These are phyloP conservation scores for Vinca major DNA, from an alignment of 305 asterid species.

Conservation along the genomic window DNA sequence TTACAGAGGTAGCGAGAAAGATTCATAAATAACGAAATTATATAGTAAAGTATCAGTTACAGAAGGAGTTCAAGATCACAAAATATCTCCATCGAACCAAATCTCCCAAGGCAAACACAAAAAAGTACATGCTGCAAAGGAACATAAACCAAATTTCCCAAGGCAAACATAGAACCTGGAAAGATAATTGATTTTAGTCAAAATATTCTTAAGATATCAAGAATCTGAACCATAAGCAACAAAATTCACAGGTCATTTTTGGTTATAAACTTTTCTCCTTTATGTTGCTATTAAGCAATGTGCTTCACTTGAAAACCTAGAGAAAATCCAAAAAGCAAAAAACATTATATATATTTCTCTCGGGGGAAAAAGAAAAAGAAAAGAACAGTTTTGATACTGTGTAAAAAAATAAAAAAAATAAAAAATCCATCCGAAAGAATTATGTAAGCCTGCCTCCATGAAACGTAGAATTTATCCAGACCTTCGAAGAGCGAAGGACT, in stretches of 20 bases:
- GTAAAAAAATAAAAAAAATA: background rate
- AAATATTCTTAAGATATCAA: background rate
- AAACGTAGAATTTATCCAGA: no score
- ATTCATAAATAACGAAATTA: background rate
- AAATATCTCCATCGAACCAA: background rate
- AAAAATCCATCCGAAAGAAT: no score
- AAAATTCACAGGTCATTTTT: background rate
- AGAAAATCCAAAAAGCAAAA: background rate
- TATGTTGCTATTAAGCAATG: background rate
- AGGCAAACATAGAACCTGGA: background rate
- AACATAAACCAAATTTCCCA: background rate
- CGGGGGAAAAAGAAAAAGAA: no score
- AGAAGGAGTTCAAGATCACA: background rate
- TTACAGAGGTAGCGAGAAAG: background rate
- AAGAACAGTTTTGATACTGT: background rate
- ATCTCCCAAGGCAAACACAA: background rate
- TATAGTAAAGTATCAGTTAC: background rate
- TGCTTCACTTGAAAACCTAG: background rate
- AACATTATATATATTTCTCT: no score
- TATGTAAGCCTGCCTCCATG: no score
- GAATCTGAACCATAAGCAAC: background rate
- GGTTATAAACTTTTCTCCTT: background rate
- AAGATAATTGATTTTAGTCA: background rate
- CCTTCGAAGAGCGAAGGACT: background rate
- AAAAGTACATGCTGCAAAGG: background rate